Conservation (phyloP, 257 asterid genomes). For the Mentha longifolia region DNA sequence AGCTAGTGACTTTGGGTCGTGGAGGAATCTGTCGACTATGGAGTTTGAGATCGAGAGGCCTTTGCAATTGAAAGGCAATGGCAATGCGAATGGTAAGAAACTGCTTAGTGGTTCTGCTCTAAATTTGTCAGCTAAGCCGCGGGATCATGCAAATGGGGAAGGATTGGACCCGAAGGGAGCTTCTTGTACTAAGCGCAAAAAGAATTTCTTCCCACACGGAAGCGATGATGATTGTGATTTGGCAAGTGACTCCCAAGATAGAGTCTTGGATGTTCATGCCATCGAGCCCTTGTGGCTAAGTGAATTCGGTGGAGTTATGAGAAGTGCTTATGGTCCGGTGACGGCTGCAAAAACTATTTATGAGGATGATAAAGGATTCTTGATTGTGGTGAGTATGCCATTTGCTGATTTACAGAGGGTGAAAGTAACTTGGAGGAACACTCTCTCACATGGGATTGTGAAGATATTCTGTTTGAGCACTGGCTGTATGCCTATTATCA, state of each 20-base stretch:
- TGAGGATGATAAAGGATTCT: slow-evolving; percentile 37
- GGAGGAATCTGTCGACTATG: slow-evolving; percentile 36
- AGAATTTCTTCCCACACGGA: slow-evolving; percentile 36
- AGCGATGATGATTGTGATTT: slow-evolving; percentile 38
- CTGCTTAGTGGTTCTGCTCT: slow-evolving; percentile 28
- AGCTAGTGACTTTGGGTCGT: slow-evolving; percentile 36
- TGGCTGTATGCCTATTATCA: slow-evolving; percentile 38
- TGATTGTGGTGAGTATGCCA: slow-evolving; percentile 38
- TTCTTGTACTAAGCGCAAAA: slow-evolving; percentile 29
- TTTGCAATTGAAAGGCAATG: slow-evolving; percentile 27
- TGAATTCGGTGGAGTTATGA: slow-evolving; percentile 37
- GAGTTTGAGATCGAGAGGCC: slow-evolving; percentile 41
- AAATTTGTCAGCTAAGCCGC: slow-evolving; percentile 35
- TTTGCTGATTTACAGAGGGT: slow-evolving; percentile 37
- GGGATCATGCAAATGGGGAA: slow-evolving; percentile 12
- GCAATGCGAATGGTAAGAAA: slow-evolving; percentile 23
- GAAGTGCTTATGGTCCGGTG: slow-evolving; percentile 36
- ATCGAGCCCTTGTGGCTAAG: slow-evolving; percentile 35
- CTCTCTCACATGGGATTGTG: slow-evolving; percentile 36
- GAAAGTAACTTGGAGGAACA: slow-evolving; percentile 43
- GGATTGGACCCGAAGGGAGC: slow-evolving; percentile 34
- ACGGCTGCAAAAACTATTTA: slow-evolving; percentile 40
- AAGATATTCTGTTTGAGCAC: slow-evolving; percentile 39
- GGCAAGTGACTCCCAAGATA: slow-evolving; percentile 33
- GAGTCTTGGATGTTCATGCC: slow-evolving; percentile 37